Evolutionary conservation across 148 eudicot genomes (phyloP).

Genomic region (Spergularia bocconei): DNA sequence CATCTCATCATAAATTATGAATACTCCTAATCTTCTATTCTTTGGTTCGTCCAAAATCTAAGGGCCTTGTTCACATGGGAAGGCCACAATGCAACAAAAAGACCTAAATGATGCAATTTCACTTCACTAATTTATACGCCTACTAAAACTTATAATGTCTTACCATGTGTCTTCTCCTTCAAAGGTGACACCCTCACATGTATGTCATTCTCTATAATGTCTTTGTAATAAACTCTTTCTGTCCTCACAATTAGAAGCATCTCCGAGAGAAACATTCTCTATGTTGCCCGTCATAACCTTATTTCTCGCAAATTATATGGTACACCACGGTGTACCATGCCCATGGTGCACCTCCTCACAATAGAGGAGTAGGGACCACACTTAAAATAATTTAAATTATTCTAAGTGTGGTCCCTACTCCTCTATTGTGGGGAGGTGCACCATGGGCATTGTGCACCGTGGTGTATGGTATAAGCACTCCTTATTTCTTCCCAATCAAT

Average conservation of each 20-base stretch:
- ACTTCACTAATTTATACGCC: neutral
- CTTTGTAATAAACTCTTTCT: too few relatives aligned
- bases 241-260: neutral
- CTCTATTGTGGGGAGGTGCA: too few relatives aligned
- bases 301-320: too few relatives aligned
- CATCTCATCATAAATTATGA: neutral
- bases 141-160: neutral
- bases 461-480: too few relatives aligned
- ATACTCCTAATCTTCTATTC: too few relatives aligned
- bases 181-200: constrained; percentile 25
- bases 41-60: constrained; percentile 20
- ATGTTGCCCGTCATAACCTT: neutral
- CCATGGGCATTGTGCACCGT: too few relatives aligned
- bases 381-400: too few relatives aligned
- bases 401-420: too few relatives aligned
- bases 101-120: neutral
- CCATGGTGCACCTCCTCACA: too few relatives aligned
- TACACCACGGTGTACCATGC: too few relatives aligned
- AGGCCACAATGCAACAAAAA: constrained; percentile 24
- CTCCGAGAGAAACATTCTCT: constrained; percentile 17
- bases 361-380: too few relatives aligned
- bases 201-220: neutral
- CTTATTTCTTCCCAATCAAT: too few relatives aligned
- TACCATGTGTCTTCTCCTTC: constrained; percentile 25
- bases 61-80: constrained; percentile 28